These are phyloP conservation scores for Phaffomyces antillensis DNA, from an alignment of 805 yeast genomes.

Conservation along the genomic window DNA sequence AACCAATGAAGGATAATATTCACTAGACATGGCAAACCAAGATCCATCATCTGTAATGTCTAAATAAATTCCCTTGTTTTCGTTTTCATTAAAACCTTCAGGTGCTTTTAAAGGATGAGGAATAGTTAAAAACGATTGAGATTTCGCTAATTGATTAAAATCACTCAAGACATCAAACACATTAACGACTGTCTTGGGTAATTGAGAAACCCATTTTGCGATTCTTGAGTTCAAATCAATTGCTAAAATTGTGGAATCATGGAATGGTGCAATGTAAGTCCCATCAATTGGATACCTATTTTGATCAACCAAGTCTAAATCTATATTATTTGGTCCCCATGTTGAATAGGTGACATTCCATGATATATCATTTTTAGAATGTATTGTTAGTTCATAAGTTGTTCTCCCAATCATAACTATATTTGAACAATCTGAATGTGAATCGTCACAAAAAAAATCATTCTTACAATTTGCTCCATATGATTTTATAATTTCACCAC, in stretches of 20 bases:
- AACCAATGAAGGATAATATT: slow-evolving; percentile 73
- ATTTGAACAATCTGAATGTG: slow-evolving; percentile 23
- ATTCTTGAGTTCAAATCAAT: slow-evolving; percentile 60
- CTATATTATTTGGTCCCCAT: slow-evolving; percentile 91
- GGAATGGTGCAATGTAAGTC: slow-evolving; percentile 75
- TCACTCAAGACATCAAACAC: slow-evolving; percentile 66
- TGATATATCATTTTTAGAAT: slow-evolving; percentile 58
- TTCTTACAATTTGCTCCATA: slow-evolving; percentile 43
- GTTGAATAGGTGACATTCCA: slow-evolving; percentile 85
- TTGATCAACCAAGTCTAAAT: slow-evolving; percentile 42
- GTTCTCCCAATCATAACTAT: slow-evolving; percentile 62
- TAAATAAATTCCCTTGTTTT: slow-evolving; percentile 50
- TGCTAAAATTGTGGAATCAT: slow-evolving; percentile 73
- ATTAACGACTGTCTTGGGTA: slow-evolving; percentile 66
- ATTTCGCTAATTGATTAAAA: slow-evolving; percentile 3
- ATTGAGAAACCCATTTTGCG: slow-evolving; percentile 71
- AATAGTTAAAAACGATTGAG: slow-evolving; percentile 38
- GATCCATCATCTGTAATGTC: slow-evolving; percentile 55
- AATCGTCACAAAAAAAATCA: slow-evolving; percentile 2
- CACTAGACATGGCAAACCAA: slow-evolving; percentile 84
- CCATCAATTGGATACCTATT: slow-evolving; percentile 59
- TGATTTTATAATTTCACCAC: slow-evolving; percentile 66
- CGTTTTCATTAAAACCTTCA: slow-evolving; percentile 12
- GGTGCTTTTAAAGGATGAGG: slow-evolving; percentile 57
- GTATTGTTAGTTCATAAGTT: slow-evolving; percentile 66